phyloP scores from a whole-genome alignment of 495 filamentous ascomycete species.

The Hypoxylon trugodes region DNA sequence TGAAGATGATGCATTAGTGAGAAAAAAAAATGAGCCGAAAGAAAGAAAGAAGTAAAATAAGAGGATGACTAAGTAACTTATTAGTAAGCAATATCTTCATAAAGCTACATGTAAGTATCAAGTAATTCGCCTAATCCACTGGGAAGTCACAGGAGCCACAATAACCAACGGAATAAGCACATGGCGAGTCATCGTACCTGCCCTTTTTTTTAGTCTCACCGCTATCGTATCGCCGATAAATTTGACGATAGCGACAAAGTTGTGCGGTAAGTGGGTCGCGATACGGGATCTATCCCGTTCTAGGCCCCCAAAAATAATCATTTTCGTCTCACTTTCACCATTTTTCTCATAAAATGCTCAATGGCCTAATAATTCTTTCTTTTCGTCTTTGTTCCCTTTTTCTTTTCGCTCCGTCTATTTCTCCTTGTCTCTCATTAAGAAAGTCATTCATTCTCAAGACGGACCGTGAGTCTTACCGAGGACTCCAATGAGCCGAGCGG shows the following conservation, averaged over 20 bases:
- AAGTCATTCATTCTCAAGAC: not conserved
- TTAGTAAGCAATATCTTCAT: too few species aligned
- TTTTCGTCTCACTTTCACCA: conserved; percentile 6
- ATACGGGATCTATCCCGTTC: conserved; percentile 22
- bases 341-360: conserved; percentile 21
- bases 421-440: conserved; percentile 1
- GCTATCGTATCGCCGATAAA: conserved; percentile 35
- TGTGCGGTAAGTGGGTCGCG: conserved; percentile 25
- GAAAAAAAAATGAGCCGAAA: too few species aligned
- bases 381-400: conserved; percentile 8
- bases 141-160: not conserved
- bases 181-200: conserved; percentile 30
- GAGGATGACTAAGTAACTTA: too few species aligned
- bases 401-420: not conserved
- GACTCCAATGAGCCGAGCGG: conserved; percentile 39
- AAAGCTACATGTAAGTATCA: too few species aligned
- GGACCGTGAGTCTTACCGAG: conserved; percentile 23
- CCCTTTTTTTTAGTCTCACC: not conserved
- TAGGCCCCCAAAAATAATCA: conserved; percentile 20
- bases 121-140: too few species aligned
- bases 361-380: conserved; percentile 2
- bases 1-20: not conserved
- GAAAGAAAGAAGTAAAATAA: not conserved
- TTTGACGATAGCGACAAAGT: conserved; percentile 29
- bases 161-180: conserved; percentile 28